phyloP scores from a whole-genome alignment of 148 eudicot genomes.

The Fagopyrum homotropicum region DNA sequence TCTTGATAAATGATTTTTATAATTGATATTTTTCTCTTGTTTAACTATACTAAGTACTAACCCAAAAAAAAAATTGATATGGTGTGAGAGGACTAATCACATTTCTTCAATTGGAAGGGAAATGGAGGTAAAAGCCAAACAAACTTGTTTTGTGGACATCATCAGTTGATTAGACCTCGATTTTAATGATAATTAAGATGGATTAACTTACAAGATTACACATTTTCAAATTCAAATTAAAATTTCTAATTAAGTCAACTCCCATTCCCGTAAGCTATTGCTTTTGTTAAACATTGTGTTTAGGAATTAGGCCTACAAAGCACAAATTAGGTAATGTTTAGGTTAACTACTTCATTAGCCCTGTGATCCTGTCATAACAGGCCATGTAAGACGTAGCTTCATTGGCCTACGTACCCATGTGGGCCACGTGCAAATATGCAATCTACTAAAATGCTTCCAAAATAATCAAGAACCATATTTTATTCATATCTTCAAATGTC shows the following conservation, averaged over 20 bases:
- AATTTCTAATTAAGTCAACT: neutral
- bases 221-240: neutral
- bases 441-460: neutral
- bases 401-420: neutral
- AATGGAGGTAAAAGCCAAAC: neutral
- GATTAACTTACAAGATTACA: neutral
- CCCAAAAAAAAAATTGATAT: too few relatives aligned
- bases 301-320: neutral
- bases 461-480: neutral
- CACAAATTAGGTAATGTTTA: neutral
- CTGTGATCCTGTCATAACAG: neutral
- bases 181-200: neutral
- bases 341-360: constrained; percentile 4
- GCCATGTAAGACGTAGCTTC: neutral
- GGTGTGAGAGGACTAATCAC: neutral
- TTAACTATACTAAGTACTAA: too few relatives aligned
- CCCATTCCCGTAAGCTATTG: neutral
- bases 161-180: neutral
- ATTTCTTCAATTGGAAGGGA: neutral
- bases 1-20: too few relatives aligned
- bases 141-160: neutral
- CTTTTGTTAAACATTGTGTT: neutral
- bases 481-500: neutral
- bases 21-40: too few relatives aligned
- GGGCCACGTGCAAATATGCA: constrained; percentile 1